These are phyloP conservation scores for Nakazawaea populi DNA, from an alignment of 805 yeast genomes.

Conservation along the genomic window DNA sequence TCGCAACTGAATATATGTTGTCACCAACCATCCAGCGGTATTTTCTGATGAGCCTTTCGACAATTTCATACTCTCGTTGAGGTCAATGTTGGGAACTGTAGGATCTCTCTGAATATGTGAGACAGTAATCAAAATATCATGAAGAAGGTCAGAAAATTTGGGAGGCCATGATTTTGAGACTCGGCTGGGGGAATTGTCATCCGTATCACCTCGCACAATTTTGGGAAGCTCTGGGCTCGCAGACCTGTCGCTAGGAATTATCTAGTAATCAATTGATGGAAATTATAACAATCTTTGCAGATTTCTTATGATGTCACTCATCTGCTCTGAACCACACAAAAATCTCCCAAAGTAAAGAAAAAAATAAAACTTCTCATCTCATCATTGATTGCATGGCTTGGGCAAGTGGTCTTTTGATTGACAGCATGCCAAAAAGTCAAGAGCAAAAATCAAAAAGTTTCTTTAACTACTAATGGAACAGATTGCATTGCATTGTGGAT, in stretches of 20 bases:
- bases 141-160: conserved; percentile 32
- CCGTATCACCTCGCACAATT: background rate
- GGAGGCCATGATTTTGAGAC: conserved; percentile 36
- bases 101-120: conserved; percentile 24
- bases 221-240: background rate
- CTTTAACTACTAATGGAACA: too few relatives aligned
- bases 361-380: background rate
- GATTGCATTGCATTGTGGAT: too few relatives aligned
- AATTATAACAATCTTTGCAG: too few relatives aligned
- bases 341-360: background rate
- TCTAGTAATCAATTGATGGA: too few relatives aligned
- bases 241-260: background rate
- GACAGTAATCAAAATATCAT: conserved; percentile 36
- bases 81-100: conserved; percentile 11
- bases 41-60: conserved; percentile 33
- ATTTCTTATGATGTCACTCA: background rate
- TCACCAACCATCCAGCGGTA: conserved; percentile 55
- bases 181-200: background rate
- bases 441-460: background rate
- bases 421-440: conserved; percentile 23
- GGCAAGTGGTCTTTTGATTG: background rate
- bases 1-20: conserved; percentile 64
- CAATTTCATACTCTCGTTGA: conserved; percentile 13
- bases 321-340: background rate
- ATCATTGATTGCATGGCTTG: background rate